Percentiles rank a stretch among this genome's conserved stretches.
Evolutionary conservation across 2,329 filamentous ascomycete genomes (phyloP).

Genomic region (Aspergillus clavatus): DNA sequence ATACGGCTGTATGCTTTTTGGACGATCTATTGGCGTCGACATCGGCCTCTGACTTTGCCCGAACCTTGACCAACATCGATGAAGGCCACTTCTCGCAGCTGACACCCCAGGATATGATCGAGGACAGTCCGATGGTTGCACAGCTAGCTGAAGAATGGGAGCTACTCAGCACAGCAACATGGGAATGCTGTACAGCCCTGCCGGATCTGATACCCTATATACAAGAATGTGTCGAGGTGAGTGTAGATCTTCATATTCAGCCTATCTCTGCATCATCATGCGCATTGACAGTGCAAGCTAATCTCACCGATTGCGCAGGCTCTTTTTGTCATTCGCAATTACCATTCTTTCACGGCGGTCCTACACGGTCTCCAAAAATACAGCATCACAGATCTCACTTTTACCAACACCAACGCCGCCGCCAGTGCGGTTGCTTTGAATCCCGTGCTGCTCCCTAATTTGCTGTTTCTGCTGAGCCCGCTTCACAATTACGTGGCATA

Average conservation of each 20-base stretch:
- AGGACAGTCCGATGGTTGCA: conserved; percentile 18
- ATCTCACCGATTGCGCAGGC: conserved; percentile 18
- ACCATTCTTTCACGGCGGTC: conserved; percentile 36
- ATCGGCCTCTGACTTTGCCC: conserved; percentile 30
- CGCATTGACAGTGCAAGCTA: conserved; percentile 1
- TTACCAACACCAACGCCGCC: conserved; percentile 9
- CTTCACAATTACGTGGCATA: conserved; percentile 34
- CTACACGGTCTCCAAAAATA: conserved; percentile 34
- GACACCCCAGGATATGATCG: conserved; percentile 20
- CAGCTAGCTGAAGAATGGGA: conserved; percentile 29
- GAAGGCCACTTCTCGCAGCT: conserved; percentile 28
- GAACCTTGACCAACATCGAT: conserved; percentile 27
- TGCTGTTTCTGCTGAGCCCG: conserved; percentile 26
- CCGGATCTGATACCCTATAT: conserved; percentile 30
- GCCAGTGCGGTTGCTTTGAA: conserved; percentile 19
- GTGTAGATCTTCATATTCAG: conserved; percentile 6
- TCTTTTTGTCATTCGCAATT: conserved; percentile 29
- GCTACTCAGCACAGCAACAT: conserved; percentile 27
- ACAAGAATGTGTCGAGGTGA: conserved; percentile 34
- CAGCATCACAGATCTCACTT: conserved; percentile 22
- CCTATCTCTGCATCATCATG: conserved; percentile 1
- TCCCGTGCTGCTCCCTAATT: conserved; percentile 21
- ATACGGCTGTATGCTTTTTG: conserved; percentile 29
- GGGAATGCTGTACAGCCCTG: conserved; percentile 37
- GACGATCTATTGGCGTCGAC: conserved; percentile 32